Percentiles rank a stretch among this genome's conserved stretches.
phyloP scores from a whole-genome alignment of 805 yeast genomes.

The Zygoascus biomembranicola region DNA sequence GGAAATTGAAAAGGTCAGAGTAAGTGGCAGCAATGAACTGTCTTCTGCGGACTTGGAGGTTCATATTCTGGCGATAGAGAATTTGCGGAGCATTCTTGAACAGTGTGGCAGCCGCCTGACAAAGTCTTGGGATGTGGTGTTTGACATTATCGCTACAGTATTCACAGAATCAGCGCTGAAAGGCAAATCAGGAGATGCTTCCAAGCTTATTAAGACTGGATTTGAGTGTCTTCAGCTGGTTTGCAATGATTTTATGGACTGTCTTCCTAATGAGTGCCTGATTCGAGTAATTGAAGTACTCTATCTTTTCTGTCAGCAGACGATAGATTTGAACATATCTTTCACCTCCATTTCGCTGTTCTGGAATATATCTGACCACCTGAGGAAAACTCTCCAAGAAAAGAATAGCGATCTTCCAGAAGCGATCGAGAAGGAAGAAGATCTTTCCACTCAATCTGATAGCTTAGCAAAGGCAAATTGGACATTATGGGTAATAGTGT shows the following conservation, averaged over 20 bases:
- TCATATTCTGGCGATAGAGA: constrained; percentile 50
- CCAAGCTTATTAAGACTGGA: constrained; percentile 51
- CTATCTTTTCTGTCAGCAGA: constrained; percentile 62
- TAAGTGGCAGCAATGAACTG: neutral
- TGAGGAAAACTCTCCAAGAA: constrained; percentile 29
- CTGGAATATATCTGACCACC: constrained; percentile 82
- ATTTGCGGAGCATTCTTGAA: constrained; percentile 66
- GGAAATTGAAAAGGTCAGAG: neutral
- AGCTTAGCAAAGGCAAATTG: constrained; percentile 25
- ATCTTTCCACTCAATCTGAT: constrained; percentile 18
- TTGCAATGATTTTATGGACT: constrained; percentile 73
- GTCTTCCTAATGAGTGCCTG: constrained; percentile 60
- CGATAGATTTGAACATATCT: constrained; percentile 71
- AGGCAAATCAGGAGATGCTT: constrained; percentile 29
- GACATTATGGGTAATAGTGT: constrained; percentile 54
- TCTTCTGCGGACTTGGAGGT: constrained; percentile 55
- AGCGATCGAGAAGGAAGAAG: constrained; percentile 6
- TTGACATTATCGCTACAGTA: constrained; percentile 39
- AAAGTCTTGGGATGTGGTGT: constrained; percentile 67
- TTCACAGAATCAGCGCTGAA: constrained; percentile 5
- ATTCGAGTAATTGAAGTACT: constrained; percentile 63
- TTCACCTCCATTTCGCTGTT: constrained; percentile 87
- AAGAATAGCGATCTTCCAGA: constrained; percentile 18
- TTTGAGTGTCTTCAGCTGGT: constrained; percentile 79
- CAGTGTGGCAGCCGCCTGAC: constrained; percentile 57